Evolutionary conservation across 1,139 yeast species (phyloP).

Genomic region (Suhomyces panamericanus): DNA sequence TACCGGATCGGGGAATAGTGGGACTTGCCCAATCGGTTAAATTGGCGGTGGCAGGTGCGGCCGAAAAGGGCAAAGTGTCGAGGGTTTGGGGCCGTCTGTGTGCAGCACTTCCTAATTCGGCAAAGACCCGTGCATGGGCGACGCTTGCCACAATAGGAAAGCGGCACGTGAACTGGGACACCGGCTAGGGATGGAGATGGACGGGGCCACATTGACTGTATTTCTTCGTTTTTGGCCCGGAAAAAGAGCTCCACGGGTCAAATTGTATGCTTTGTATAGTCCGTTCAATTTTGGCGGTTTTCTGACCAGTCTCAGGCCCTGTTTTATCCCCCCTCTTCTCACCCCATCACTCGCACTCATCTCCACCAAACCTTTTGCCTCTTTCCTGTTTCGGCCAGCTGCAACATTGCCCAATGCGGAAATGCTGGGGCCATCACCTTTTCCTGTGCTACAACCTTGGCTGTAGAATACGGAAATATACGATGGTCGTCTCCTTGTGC

Average conservation of each 20-base stretch:
- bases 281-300: not conserved
- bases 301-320: not conserved
- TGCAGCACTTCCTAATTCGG: conserved; percentile 10
- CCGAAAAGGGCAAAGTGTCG: conserved; percentile 6
- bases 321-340: not conserved
- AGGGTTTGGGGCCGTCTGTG: conserved; percentile 4
- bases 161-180: not conserved
- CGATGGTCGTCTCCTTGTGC: not conserved
- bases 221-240: too few relatives aligned
- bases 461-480: conserved; percentile 5
- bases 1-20: conserved; percentile 13
- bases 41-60: conserved; percentile 1
- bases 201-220: too few relatives aligned
- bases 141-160: conserved; percentile 1
- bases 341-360: not conserved
- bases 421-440: not conserved
- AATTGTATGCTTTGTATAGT: too few relatives aligned
- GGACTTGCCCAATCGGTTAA: conserved; percentile 11
- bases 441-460: conserved; percentile 1
- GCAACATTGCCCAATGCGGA: conserved; percentile 7
- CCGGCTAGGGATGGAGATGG: too few relatives aligned
- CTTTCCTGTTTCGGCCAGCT: not conserved
- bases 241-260: too few relatives aligned
- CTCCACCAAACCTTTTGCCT: not conserved
- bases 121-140: not conserved